phyloP scores from a whole-genome alignment of 208 protist genomes.

The Herpetomonas tarakana region DNA sequence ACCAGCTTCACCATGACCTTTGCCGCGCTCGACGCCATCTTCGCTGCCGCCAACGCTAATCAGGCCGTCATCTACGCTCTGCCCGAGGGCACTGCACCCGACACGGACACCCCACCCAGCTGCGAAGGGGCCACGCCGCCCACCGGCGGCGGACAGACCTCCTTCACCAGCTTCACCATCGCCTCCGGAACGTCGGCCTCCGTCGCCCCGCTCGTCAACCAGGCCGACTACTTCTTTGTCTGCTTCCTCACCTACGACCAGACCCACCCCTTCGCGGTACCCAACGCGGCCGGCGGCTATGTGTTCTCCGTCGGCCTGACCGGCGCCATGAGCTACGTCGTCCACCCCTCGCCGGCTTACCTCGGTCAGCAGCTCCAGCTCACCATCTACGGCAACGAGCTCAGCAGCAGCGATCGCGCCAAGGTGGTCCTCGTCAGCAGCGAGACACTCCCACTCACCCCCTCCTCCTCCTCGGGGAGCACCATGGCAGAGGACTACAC shows the following conservation, averaged over 20 bases:
- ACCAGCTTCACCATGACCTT: slow-evolving; percentile 67
- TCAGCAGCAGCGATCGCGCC: slow-evolving; percentile 61
- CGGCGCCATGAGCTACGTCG: slow-evolving; percentile 75
- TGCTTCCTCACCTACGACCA: slow-evolving; percentile 80
- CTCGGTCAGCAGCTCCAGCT: slow-evolving; percentile 65
- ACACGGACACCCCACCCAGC: slow-evolving; percentile 24
- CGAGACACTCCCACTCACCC: background rate
- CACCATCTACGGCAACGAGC: slow-evolving; percentile 64
- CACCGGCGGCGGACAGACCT: slow-evolving; percentile 30
- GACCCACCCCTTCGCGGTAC: slow-evolving; percentile 46
- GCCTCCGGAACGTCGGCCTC: slow-evolving; percentile 38
- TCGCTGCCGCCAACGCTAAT: slow-evolving; percentile 37
- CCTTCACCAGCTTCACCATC: slow-evolving; percentile 71
- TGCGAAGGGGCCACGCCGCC: slow-evolving; percentile 38
- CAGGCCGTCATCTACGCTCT: slow-evolving; percentile 44
- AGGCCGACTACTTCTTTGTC: slow-evolving; percentile 72
- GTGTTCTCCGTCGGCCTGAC: slow-evolving; percentile 79
- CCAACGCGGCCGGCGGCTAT: slow-evolving; percentile 63
- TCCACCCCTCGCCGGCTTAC: slow-evolving; percentile 53
- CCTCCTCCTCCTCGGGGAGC: background rate
- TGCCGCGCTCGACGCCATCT: slow-evolving; percentile 60
- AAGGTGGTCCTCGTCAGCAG: slow-evolving; percentile 66
- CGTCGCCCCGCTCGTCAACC: slow-evolving; percentile 46
- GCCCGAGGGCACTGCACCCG: slow-evolving; percentile 1
- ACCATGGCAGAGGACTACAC: slow-evolving; percentile 22